Evolutionary conservation across 768 basidiomycete genomes (phyloP), one percentile per base, ranked within the genome.

Genomic region (Mycena kentingensis): DNA sequence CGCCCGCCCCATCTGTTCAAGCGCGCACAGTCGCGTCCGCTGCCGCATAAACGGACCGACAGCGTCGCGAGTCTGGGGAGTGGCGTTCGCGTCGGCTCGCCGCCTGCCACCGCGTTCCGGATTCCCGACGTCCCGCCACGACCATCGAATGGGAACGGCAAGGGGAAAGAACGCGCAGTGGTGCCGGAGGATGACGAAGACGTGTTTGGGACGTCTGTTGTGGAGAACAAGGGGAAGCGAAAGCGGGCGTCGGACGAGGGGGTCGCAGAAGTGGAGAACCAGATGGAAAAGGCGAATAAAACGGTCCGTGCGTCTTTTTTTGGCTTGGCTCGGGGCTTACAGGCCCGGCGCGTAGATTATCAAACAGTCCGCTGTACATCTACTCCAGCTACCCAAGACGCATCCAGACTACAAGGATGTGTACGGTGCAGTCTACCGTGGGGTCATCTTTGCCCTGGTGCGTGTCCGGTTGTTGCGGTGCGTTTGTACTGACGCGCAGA

Each of bases 381-480:
- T 75, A 32, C 66, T 81, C 72, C 57, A 70, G 63, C 18, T 63
- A 61, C 32, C 63, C 44, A 80, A 79, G 61, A 62, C 72, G 5
- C 78, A 82, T 58, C 70, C 76, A 0, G 79, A 81, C 25, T 81
- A 76, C 60, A 81, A 77, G 51, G 78, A 79, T n/a, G 57, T 81
- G 6, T 78, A 75, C 43, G 70, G 69, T 1, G 68, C 64, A 55
- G 70, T 80, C 28, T 77, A 77, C 52, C 67, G 77, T 22, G 80
- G 81, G 4, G 78, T 77, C 18, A 67, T 66, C 3, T 82, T 77
- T 63, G 80, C 80, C n/a, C 48, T 82, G 62, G 80, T 79, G 46
- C 47, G 76, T 69, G 5, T 24, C 34, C 25, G 18, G 28, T 49
- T 24, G n/a, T 45, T 25, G 19, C 46, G 10, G 8, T 19, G 37